A percentile compares a stretch with the other conserved stretches of the same genome.
phyloP scores from a whole-genome alignment of 192 early-diverging fungal species.

The Backusella australiensis region DNA sequence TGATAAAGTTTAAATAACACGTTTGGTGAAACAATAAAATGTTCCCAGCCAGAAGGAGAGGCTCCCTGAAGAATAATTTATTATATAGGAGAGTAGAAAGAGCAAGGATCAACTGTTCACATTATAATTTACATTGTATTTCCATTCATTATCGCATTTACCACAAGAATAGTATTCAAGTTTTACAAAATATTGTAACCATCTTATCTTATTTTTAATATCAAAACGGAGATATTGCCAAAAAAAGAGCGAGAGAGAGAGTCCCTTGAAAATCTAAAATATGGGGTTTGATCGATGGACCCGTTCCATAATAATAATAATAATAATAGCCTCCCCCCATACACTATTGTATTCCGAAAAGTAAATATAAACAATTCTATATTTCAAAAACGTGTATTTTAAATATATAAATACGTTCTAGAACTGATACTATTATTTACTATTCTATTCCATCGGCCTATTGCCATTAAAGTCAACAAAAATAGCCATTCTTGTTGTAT shows the following conservation, averaged over 20 bases:
- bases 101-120: background rate
- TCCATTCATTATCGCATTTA: background rate
- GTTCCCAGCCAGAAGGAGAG: background rate
- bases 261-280: background rate
- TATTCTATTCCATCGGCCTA: background rate
- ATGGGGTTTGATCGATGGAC: background rate
- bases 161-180: background rate
- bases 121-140: background rate
- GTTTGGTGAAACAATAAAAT: background rate
- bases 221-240: background rate
- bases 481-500: background rate
- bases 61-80: background rate
- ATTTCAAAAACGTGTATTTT: background rate
- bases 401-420: background rate
- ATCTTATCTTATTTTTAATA: background rate
- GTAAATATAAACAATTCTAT: background rate
- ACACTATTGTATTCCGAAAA: background rate
- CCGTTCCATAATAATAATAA: background rate
- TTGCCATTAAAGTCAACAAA: background rate
- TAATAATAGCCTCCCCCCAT: background rate
- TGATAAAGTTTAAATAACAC: background rate
- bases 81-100: background rate
- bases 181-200: background rate
- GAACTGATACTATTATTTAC: background rate
- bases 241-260: background rate